These are phyloP conservation scores for Blastobotrys serpentis DNA, from an alignment of 1,139 yeast species.

Conservation along the genomic window DNA sequence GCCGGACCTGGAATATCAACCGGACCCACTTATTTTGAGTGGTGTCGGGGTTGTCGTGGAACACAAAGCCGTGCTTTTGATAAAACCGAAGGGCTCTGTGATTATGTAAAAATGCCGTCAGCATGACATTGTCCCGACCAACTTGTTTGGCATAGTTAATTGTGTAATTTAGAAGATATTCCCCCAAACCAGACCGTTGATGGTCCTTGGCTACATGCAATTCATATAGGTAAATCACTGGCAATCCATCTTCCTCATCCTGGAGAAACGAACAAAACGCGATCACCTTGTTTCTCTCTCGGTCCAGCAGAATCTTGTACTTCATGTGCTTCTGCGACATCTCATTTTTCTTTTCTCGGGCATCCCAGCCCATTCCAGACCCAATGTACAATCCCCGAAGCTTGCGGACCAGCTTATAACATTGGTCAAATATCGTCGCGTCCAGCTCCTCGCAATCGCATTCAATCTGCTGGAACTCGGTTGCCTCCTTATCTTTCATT, in stretches of 20 bases:
- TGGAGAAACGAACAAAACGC: slow-evolving; percentile 48
- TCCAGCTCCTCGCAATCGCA: no score
- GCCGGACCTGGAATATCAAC: background rate
- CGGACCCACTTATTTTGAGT: background rate
- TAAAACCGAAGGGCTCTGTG: slow-evolving; percentile 32
- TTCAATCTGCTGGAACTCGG: no score
- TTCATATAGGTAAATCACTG: slow-evolving; percentile 53
- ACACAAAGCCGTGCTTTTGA: slow-evolving; percentile 24
- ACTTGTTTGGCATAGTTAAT: slow-evolving; percentile 11
- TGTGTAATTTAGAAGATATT: slow-evolving; percentile 37
- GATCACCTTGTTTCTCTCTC: slow-evolving; percentile 29
- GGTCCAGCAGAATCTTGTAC: slow-evolving; percentile 29
- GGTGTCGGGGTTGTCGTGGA: slow-evolving; percentile 6
- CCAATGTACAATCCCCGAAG: slow-evolving; percentile 31
- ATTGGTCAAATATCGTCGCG: slow-evolving; percentile 21
- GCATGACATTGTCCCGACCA: slow-evolving; percentile 21
- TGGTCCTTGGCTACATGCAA: slow-evolving; percentile 45
- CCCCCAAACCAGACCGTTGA: slow-evolving; percentile 43
- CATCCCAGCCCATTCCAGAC: slow-evolving; percentile 48
- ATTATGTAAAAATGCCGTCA: slow-evolving; percentile 35
- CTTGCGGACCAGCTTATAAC: slow-evolving; percentile 32
- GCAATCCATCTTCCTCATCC: slow-evolving; percentile 35
- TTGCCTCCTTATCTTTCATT: no score
- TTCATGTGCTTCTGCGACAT: slow-evolving; percentile 48
- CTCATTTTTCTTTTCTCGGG: slow-evolving; percentile 45